These are phyloP conservation scores for Ceratocystiopsis brevicomis DNA, from an alignment of 2,329 filamentous ascomycete genomes.

Conservation along the genomic window DNA sequence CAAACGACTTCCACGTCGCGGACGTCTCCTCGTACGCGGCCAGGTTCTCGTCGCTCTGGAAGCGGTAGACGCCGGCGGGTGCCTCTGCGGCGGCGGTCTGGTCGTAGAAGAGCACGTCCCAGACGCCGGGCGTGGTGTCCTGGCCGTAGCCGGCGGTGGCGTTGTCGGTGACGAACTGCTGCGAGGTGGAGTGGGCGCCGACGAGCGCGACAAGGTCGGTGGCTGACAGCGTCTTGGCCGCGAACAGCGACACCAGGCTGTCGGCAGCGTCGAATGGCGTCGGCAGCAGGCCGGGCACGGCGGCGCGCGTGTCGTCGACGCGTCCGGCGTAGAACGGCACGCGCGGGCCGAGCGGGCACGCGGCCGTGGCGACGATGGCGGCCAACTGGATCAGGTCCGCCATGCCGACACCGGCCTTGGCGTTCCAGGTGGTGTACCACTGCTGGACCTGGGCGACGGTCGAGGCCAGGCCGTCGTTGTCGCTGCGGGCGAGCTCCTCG, in stretches of 20 bases:
- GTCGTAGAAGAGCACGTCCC: constrained; percentile 32
- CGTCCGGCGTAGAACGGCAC: constrained; percentile 29
- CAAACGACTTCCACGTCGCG: constrained; percentile 21
- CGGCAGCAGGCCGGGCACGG: constrained; percentile 24
- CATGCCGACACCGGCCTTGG: constrained; percentile 21
- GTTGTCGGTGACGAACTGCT: constrained; percentile 26
- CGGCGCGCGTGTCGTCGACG: constrained; percentile 18
- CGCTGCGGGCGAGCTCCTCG: constrained; percentile 17
- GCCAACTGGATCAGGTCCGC: constrained; percentile 35
- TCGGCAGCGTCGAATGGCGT: constrained; percentile 16
- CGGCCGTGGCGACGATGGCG: constrained; percentile 24
- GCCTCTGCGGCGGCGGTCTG: constrained; percentile 16
- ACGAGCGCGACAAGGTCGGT: constrained; percentile 33
- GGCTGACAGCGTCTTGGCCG: constrained; percentile 29
- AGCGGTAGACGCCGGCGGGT: constrained; percentile 17
- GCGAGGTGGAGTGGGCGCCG: constrained; percentile 31
- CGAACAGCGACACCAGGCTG: constrained; percentile 26
- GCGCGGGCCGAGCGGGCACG: constrained; percentile 30
- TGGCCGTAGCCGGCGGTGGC: constrained; percentile 20
- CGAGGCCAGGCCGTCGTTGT: constrained; percentile 25
- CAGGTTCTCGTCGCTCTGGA: constrained; percentile 23
- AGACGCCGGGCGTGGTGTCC: constrained; percentile 28
- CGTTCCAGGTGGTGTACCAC: constrained; percentile 20
- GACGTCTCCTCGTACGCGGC: constrained; percentile 18
- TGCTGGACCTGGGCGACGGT: constrained; percentile 19